These are phyloP conservation scores for Mycena galopus DNA, from an alignment of 768 basidiomycete genomes.

Conservation along the genomic window DNA sequence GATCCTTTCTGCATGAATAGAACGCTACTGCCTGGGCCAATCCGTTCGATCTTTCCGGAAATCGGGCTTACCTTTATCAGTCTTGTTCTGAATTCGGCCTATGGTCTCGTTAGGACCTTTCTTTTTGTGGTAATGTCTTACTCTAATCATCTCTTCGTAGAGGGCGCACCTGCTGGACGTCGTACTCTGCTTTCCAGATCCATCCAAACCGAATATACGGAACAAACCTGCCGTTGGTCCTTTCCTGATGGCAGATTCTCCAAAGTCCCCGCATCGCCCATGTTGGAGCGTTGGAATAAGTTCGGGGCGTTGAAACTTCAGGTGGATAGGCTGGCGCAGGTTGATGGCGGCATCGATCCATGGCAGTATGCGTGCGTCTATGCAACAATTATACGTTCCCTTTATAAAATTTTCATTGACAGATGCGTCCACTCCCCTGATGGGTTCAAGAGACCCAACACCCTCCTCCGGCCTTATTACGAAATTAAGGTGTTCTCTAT, in stretches of 20 bases:
- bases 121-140: not conserved
- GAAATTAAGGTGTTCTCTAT: constrained; percentile 13
- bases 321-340: constrained; percentile 26
- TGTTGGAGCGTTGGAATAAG: constrained; percentile 32
- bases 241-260: constrained; percentile 17
- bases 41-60: constrained; percentile 25
- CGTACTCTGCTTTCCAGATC: constrained; percentile 20
- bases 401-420: constrained; percentile 14
- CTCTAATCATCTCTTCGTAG: not conserved
- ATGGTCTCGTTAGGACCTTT: constrained; percentile 19
- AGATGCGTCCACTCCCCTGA: constrained; percentile 31
- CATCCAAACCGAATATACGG: constrained; percentile 14
- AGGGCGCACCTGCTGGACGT: constrained; percentile 22
- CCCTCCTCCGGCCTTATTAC: constrained; percentile 29
- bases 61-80: constrained; percentile 27
- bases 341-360: constrained; percentile 26
- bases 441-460: constrained; percentile 10
- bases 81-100: constrained; percentile 19
- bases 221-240: constrained; percentile 10
- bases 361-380: constrained; percentile 29
- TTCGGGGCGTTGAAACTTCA: constrained; percentile 22
- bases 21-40: constrained; percentile 16
- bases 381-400: not conserved
- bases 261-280: constrained; percentile 19
- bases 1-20: constrained; percentile 8